These are phyloP conservation scores for Exidia glandulosa DNA, from an alignment of 768 basidiomycete species.

Conservation along the genomic window DNA sequence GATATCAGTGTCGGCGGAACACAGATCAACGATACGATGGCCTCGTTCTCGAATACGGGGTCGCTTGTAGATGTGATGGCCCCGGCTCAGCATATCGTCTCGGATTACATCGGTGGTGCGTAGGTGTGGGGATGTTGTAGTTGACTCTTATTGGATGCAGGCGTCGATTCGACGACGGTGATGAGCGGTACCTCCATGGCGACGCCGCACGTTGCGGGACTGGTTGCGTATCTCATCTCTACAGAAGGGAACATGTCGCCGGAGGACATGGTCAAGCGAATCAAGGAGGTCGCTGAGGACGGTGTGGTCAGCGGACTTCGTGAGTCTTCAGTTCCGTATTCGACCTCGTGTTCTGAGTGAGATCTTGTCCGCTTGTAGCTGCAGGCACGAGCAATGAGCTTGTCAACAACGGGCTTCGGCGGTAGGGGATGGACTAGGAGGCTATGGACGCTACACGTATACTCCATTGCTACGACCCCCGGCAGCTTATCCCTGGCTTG, in stretches of 20 bases:
- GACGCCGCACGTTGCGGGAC: not conserved
- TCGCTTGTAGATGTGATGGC: conserved; percentile 6
- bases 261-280: not conserved
- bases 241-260: not conserved
- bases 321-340: conserved; percentile 40
- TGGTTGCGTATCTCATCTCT: not conserved
- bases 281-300: conserved; percentile 47
- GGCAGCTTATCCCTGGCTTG: too few species aligned
- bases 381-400: too few species aligned
- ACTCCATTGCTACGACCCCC: too few species aligned
- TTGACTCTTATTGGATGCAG: not conserved
- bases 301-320: conserved; percentile 80
- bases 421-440: too few species aligned
- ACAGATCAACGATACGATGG: conserved; percentile 3
- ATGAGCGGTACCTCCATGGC: conserved; percentile 7
- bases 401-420: not conserved
- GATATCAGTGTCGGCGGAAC: conserved; percentile 7
- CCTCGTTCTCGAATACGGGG: conserved; percentile 9
- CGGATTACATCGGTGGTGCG: conserved; percentile 2
- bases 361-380: too few species aligned
- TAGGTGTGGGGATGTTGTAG: too few species aligned
- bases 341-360: not conserved
- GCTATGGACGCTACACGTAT: too few species aligned
- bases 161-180: not conserved
- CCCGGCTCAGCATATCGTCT: conserved; percentile 7